A percentile compares a stretch with the other conserved stretches of the same genome.
These are phyloP conservation scores for Nepenthes alata DNA, from an alignment of 179 eudicot species.

Conservation along the genomic window DNA sequence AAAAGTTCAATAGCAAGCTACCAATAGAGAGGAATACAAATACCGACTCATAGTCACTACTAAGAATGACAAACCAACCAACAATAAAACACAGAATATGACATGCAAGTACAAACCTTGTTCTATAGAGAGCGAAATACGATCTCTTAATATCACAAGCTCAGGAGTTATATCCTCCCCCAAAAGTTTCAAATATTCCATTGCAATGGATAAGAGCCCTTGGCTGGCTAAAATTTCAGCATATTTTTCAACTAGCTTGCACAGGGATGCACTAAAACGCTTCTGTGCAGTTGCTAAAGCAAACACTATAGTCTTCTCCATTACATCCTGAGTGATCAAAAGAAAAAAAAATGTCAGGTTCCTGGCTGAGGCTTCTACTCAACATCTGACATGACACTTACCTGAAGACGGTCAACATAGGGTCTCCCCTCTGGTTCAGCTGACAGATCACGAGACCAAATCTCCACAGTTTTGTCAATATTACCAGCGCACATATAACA, in stretches of 20 bases:
- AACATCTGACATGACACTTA: slow-evolving; percentile 9
- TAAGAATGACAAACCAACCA: not conserved
- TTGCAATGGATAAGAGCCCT: slow-evolving; percentile 83
- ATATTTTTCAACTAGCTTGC: slow-evolving; percentile 90
- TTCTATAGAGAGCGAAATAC: slow-evolving; percentile 64
- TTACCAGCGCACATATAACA: slow-evolving; percentile 97
- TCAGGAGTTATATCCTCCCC: slow-evolving; percentile 92
- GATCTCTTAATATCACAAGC: slow-evolving; percentile 70
- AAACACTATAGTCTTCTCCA: slow-evolving; percentile 93
- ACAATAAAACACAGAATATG: not conserved
- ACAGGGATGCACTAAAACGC: slow-evolving; percentile 70
- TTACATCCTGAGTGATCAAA: slow-evolving; percentile 48
- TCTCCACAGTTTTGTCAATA: slow-evolving; percentile 87
- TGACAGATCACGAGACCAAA: slow-evolving; percentile 70
- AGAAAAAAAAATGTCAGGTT: not conserved
- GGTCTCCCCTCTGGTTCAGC: slow-evolving; percentile 62
- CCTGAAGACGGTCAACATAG: slow-evolving; percentile 91
- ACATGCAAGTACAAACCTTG: slow-evolving; percentile 32
- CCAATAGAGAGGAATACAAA: no score
- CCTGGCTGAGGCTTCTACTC: not conserved
- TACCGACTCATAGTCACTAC: no score
- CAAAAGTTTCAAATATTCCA: slow-evolving; percentile 76
- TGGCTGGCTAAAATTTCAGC: slow-evolving; percentile 97
- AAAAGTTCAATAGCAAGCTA: no score
- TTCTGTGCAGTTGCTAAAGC: slow-evolving; percentile 93